Conservation (phyloP, 2,329 filamentous ascomycete species). For the Stagonosporopsis cucurbitacearum region DNA sequence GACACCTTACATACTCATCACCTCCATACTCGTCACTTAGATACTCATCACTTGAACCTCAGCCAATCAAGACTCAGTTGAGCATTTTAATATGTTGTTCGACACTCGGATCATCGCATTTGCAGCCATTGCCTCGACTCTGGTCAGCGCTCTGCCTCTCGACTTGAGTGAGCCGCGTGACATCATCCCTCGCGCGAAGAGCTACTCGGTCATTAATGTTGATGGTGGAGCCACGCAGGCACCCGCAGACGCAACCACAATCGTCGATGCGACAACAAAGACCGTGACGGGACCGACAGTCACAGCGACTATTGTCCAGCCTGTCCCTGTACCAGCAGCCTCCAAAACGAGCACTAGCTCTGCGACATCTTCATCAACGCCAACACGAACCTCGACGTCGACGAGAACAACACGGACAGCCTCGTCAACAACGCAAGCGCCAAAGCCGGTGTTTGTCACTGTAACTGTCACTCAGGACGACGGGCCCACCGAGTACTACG, state of each 20-base stretch:
- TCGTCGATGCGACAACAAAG: slow-evolving; percentile 31
- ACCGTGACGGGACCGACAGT: slow-evolving; percentile 35
- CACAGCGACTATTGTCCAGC: slow-evolving; percentile 27
- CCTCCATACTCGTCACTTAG: too few relatives aligned
- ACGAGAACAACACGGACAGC: slow-evolving; percentile 16
- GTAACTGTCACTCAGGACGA: slow-evolving; percentile 36
- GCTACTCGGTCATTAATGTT: slow-evolving; percentile 50
- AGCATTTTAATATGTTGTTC: slow-evolving; percentile 37
- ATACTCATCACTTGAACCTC: not conserved
- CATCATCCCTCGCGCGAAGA: slow-evolving; percentile 37
- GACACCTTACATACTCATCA: not conserved
- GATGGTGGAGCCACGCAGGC: slow-evolving; percentile 43
- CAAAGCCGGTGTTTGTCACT: slow-evolving; percentile 38
- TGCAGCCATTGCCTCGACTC: slow-evolving; percentile 29
- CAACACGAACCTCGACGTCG: slow-evolving; percentile 17
- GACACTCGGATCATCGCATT: slow-evolving; percentile 28
- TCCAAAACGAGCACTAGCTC: slow-evolving; percentile 21
- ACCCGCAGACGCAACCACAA: slow-evolving; percentile 29
- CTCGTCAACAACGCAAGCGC: slow-evolving; percentile 24
- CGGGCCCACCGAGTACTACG: slow-evolving; percentile 50
- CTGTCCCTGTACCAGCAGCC: slow-evolving; percentile 19
- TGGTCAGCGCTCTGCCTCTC: slow-evolving; percentile 36
- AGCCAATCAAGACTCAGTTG: slow-evolving; percentile 7
- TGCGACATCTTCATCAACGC: slow-evolving; percentile 8
- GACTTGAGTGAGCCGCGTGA: slow-evolving; percentile 25